These are phyloP conservation scores for Vickermania spadyakhi DNA, from an alignment of 208 protist genomes.

Conservation along the genomic window DNA sequence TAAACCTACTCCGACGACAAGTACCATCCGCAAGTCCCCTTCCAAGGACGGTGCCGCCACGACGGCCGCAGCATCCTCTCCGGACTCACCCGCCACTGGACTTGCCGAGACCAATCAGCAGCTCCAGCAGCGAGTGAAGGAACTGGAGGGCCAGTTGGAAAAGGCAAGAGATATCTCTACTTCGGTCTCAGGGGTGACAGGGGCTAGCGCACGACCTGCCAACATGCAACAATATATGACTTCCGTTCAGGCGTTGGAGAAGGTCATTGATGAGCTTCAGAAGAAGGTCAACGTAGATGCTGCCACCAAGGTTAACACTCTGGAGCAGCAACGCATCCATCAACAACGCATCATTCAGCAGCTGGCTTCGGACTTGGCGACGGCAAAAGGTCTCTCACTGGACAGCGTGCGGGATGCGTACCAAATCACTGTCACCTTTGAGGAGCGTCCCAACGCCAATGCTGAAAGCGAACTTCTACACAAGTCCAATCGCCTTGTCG, in stretches of 20 bases:
- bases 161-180: background rate
- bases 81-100: background rate
- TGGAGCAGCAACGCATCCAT: constrained; percentile 23
- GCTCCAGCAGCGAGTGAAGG: constrained; percentile 14
- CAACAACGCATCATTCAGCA: constrained; percentile 16
- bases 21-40: background rate
- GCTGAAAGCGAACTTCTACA: constrained; percentile 24
- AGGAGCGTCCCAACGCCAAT: constrained; percentile 16
- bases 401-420: constrained; percentile 20
- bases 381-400: constrained; percentile 13
- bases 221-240: constrained; percentile 22
- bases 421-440: background rate
- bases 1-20: constrained; percentile 8
- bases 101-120: background rate
- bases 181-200: background rate
- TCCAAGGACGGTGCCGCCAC: background rate
- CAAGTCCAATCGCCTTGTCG: constrained; percentile 51
- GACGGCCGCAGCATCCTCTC: background rate
- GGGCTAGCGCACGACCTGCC: background rate
- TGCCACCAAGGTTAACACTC: constrained; percentile 22
- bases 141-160: constrained; percentile 13
- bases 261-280: constrained; percentile 45
- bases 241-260: constrained; percentile 42
- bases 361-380: constrained; percentile 36
- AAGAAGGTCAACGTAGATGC: constrained; percentile 40